These are phyloP conservation scores for Parasitella parasitica DNA, from an alignment of 371 early-diverging fungal species.

Conservation along the genomic window DNA sequence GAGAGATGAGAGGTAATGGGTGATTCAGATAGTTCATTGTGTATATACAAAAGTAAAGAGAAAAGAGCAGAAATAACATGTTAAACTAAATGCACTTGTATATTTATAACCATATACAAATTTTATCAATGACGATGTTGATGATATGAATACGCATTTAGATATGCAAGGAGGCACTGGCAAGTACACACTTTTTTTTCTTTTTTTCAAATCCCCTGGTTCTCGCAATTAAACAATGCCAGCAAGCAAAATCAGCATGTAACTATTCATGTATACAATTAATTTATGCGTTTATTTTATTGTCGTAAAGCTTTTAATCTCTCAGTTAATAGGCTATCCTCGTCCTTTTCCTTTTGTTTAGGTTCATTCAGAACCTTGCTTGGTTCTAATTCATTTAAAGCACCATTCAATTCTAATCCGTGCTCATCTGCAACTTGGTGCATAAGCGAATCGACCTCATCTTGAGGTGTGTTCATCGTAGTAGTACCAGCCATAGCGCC, in stretches of 20 bases:
- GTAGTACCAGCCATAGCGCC: slow-evolving; percentile 86
- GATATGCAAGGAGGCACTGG: neutral
- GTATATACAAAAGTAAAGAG: neutral
- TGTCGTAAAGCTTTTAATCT: slow-evolving; percentile 39
- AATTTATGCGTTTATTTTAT: slow-evolving; percentile 6
- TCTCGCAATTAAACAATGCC: neutral
- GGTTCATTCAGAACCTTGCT: slow-evolving; percentile 32
- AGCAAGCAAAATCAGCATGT: too few species aligned
- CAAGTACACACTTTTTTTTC: neutral
- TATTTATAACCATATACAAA: neutral
- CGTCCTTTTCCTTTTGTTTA: slow-evolving; percentile 25
- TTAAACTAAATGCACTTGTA: neutral
- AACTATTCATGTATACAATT: neutral
- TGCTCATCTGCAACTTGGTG: slow-evolving; percentile 94
- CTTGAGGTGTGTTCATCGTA: slow-evolving; percentile 79
- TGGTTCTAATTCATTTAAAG: slow-evolving; percentile 54
- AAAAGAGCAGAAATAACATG: neutral
- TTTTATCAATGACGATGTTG: neutral
- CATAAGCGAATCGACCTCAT: slow-evolving; percentile 88
- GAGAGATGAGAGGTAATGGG: neutral
- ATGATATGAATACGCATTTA: neutral
- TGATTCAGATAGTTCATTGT: neutral
- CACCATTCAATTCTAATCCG: slow-evolving; percentile 80
- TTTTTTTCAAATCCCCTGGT: neutral
- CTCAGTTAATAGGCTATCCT: slow-evolving; percentile 31